Conservation (phyloP, 2,329 filamentous ascomycete genomes). For the Colletotrichum theobromicola region DNA sequence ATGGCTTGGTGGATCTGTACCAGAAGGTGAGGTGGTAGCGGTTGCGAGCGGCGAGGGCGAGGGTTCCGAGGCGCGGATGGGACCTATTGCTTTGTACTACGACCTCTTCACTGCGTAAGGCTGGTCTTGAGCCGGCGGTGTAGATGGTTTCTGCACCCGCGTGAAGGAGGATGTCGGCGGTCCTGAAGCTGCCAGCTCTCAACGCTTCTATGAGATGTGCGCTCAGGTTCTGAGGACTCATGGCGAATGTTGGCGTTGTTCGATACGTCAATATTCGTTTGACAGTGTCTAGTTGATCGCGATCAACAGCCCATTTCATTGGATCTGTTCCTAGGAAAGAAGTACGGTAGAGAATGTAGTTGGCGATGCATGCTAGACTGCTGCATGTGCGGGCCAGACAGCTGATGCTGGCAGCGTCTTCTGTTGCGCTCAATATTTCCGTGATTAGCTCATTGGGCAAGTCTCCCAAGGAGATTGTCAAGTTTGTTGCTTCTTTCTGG, state of each 20-base stretch:
- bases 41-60: background rate
- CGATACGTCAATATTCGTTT: background rate
- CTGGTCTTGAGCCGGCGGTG: background rate
- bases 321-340: background rate
- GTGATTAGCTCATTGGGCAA: background rate
- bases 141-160: background rate
- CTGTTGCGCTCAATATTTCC: background rate
- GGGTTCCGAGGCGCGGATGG: background rate
- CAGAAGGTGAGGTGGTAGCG: background rate
- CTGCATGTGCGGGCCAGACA: background rate
- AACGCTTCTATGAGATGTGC: background rate
- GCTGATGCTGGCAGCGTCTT: background rate
- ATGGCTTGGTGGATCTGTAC: background rate
- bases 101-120: fast-evolving
- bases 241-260: background rate
- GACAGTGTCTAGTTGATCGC: background rate
- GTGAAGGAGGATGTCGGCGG: background rate
- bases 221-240: background rate
- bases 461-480: fast-evolving
- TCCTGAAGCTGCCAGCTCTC: background rate
- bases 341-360: background rate
- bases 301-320: background rate
- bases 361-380: background rate
- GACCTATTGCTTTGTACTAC: fast-evolving
- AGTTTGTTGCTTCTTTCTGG: fast-evolving